These are phyloP conservation scores for Leccinum aurantiacum DNA, from an alignment of 768 basidiomycete genomes.

Conservation along the genomic window DNA sequence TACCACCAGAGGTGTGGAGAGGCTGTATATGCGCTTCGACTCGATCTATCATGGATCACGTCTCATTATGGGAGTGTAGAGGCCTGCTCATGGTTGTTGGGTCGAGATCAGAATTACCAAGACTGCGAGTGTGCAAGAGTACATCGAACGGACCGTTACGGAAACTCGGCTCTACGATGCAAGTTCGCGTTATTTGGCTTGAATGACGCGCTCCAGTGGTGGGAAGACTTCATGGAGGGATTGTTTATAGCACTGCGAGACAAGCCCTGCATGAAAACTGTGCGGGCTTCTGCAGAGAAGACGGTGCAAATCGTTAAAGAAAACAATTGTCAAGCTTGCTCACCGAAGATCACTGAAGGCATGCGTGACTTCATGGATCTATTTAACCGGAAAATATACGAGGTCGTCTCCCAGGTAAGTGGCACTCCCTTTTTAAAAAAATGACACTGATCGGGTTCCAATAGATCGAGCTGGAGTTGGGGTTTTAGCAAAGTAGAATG, in stretches of 20 bases:
- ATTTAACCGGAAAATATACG: background rate
- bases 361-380: background rate
- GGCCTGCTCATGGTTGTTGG: constrained; percentile 14
- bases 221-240: constrained; percentile 22
- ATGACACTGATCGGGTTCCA: background rate
- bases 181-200: background rate
- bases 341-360: background rate
- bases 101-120: background rate
- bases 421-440: no score
- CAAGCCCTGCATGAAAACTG: constrained; percentile 15
- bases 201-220: constrained; percentile 13
- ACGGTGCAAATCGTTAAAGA: background rate
- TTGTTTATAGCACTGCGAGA: constrained; percentile 14
- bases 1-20: constrained; percentile 21
- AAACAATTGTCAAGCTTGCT: background rate
- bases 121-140: background rate
- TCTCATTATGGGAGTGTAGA: background rate
- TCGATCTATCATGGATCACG: constrained; percentile 14
- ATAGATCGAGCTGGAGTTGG: background rate
- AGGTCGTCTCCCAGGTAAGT: background rate
- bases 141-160: background rate
- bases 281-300: constrained; percentile 3
- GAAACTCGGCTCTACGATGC: background rate
- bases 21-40: constrained; percentile 6
- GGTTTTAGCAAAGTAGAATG: background rate